Percentiles rank a stretch among this genome's conserved stretches.
phyloP scores from a whole-genome alignment of 192 early-diverging fungal species.

The Phycomyces nitens region DNA sequence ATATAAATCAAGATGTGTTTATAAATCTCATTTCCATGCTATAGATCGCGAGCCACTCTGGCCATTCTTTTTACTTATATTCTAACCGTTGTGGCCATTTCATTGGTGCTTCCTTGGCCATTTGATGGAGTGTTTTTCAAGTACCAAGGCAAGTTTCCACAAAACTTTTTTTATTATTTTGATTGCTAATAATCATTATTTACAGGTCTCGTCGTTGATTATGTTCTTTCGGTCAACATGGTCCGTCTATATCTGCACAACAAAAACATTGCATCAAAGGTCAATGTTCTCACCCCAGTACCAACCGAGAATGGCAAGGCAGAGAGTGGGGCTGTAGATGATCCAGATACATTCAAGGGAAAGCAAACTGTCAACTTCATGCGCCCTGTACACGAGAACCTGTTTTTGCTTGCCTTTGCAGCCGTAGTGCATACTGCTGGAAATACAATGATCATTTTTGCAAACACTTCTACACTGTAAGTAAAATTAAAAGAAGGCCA shows the following conservation, averaged over 20 bases:
- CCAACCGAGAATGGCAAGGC: slow-evolving; percentile 9
- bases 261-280: slow-evolving; percentile 1
- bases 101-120: slow-evolving; percentile 30
- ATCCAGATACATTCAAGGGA: slow-evolving; percentile 5
- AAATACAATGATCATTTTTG: slow-evolving; percentile 12
- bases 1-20: slow-evolving; percentile 1
- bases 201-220: slow-evolving; percentile 19
- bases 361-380: neutral
- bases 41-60: neutral
- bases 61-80: slow-evolving; percentile 9
- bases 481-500: neutral
- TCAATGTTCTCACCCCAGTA: neutral
- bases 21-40: neutral
- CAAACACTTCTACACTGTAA: slow-evolving; percentile 18
- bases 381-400: slow-evolving; percentile 5
- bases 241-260: slow-evolving; percentile 25
- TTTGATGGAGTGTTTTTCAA: slow-evolving; percentile 37
- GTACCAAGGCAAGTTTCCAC: slow-evolving; percentile 8
- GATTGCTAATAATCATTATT: too few relatives aligned
- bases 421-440: slow-evolving; percentile 20
- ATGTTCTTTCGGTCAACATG: slow-evolving; percentile 10
- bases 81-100: slow-evolving; percentile 3
- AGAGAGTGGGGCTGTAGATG: neutral
- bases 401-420: slow-evolving; percentile 9
- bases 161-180: too few relatives aligned